phyloP scores from a whole-genome alignment of 306 rosid genomes.

The Quercus suber region DNA sequence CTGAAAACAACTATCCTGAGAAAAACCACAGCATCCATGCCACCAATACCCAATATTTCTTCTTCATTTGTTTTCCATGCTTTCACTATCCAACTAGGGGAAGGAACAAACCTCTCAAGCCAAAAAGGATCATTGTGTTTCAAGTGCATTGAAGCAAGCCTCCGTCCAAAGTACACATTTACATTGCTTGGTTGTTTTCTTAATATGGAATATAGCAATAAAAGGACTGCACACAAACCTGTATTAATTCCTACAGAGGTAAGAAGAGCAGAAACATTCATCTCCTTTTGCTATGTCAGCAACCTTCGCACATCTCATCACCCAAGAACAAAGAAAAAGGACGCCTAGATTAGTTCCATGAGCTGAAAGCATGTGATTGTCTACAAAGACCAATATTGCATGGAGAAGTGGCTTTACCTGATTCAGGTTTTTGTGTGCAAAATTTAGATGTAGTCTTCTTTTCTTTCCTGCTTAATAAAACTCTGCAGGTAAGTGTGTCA shows the following conservation, averaged over 20 bases:
- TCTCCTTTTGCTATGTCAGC: conserved; percentile 42
- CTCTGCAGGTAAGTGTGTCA: too few species aligned
- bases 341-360: conserved; percentile 20
- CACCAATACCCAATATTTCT: conserved; percentile 62
- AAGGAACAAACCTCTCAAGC: conserved; percentile 91
- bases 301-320: conserved; percentile 26
- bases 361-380: too few species aligned
- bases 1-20: conserved; percentile 70
- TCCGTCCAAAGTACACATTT: conserved; percentile 75
- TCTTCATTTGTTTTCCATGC: conserved; percentile 81
- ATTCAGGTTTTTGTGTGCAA: too few species aligned
- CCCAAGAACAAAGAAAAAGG: conserved; percentile 21
- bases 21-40: conserved; percentile 87
- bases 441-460: too few species aligned
- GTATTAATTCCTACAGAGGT: conserved; percentile 89
- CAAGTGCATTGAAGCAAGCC: conserved; percentile 31
- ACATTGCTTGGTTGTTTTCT: conserved; percentile 85
- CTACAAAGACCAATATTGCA: too few species aligned
- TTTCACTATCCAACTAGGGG: conserved; percentile 85
- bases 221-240: conserved; percentile 49
- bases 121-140: conserved; percentile 32
- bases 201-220: conserved; percentile 72
- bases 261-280: conserved; percentile 83
- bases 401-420: too few species aligned
- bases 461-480: too few species aligned